Base-by-base conservation (phyloP, 2,329 filamentous ascomycete species). In the Trichoderma atroviride region DNA sequence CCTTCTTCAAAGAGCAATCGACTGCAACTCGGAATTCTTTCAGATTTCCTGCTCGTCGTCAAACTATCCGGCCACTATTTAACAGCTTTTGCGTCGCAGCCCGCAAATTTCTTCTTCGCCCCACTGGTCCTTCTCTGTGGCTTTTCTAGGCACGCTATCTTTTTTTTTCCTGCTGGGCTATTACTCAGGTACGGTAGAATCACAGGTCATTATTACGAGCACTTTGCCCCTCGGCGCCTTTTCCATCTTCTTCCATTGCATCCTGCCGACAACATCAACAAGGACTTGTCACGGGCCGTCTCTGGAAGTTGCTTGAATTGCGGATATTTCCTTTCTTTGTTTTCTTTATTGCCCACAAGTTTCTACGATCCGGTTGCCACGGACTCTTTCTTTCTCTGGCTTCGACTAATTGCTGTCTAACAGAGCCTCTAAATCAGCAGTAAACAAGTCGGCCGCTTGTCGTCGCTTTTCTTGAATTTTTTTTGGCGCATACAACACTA, bases 341-440 rank as follows among this genome's bases (percentile, higher is more conserved):
- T 61, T 27, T 52, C 37, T 61, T 47, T 24, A 47, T 22, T 61
- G 50, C 43, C 33, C 55, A 68, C 57, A 68, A 61, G 24, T 60
- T 68, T 57, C 50, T 40, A 35, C 57, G 37, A 59, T 37, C 27
- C 65, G 57, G 65, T 61, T 59, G 37, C 50, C 59, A n/a, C 55
- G 40, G 47, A 29, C 55, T n/a, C n/a, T 47, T 47, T 50, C 35
- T 27, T 35, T 24, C 11, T 69, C 4, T 50, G 24, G 35, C 62
- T 66, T 31, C 55, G 52, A 70, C 69, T 70, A 69, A 70, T 70
- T 60, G 47, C 43, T 57, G n/a, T 58, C 43, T 33, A 24, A 43
- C 53, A 68, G 63, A 70, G 63, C 50, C 47, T 50, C 64, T 62
- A 62, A 56, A 65, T 67, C 22, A 58, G 14, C 31, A 53, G 47